Base-by-base conservation (phyloP, 2,329 filamentous ascomycete species). In the Mycosphaerella sp. region DNA sequence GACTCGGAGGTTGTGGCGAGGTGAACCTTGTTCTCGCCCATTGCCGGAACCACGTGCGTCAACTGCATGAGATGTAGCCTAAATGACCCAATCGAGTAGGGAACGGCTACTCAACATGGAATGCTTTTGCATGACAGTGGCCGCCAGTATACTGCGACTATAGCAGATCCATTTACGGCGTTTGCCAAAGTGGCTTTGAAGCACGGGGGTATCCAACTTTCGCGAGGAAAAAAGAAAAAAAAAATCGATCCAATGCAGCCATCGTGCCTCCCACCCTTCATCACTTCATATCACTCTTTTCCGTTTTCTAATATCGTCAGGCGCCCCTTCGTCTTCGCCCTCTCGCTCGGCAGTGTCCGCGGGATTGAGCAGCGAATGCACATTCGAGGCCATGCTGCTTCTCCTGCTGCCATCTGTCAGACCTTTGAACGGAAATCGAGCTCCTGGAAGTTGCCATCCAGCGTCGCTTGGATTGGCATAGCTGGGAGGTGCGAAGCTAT, bases 361-460 rank as follows among this genome's bases (percentile, higher is more conserved):
- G 5, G 84, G 84, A 61, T 87, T 87, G 1, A 87, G 74, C 23
- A 87, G 69, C 5, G 79, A 82, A 66, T 85, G 82, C 21, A 85
- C 80, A 61, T 84, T 86, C 61, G 83, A 85, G 6, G 84, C 84
- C 84, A 87, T 86, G 64, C 83, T 86, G 26, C 81, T 83, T 56
- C 84, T 76, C 51, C 84, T 73, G 6, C 83, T 86, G n/a, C 81
- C 81, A 2, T 84, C 82, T 51, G 79, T 77, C 44, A 77, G 69
- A 62, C 64, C 50, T 71, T 73, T 74, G 64, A 76, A 76, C 0
- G 75, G 73, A 53, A 73, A 79, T 43, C 74, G 69, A 6, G 75
- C 68, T 36, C 77, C 78, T 3, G 78, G 77, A 14, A 81, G 64
- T 32, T 76, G 71, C 81, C 81, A 84, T 41, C 76, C 76, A 58